A percentile compares a stretch with the other conserved stretches of the same genome.
These are phyloP conservation scores for Metarhizium robertsii DNA, from an alignment of 2,329 filamentous ascomycete species.

Conservation along the genomic window DNA sequence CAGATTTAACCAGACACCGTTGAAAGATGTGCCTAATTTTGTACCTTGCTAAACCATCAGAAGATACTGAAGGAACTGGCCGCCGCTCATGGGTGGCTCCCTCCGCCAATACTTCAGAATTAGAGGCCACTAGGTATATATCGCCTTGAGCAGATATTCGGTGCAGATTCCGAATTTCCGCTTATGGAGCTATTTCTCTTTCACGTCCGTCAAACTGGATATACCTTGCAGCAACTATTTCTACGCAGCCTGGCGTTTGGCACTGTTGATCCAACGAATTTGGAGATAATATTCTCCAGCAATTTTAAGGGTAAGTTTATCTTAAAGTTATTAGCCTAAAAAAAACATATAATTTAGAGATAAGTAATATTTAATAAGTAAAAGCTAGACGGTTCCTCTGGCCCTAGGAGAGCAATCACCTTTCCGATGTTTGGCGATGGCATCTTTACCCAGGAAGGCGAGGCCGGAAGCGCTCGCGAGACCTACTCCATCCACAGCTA, in stretches of 20 bases:
- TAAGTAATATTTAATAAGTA: not conserved
- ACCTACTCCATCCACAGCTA: not conserved
- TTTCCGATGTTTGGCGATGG: not conserved
- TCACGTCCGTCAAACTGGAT: not conserved
- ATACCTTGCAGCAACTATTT: not conserved
- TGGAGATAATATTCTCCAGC: not conserved
- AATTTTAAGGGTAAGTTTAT: not conserved
- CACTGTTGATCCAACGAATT: not conserved
- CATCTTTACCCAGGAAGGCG: not conserved
- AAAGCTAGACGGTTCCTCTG: not conserved
- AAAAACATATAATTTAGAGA: not conserved
- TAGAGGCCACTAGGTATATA: not conserved
- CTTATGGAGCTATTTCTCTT: not conserved
- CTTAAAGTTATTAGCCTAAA: not conserved
- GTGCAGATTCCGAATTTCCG: not conserved
- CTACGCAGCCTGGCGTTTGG: not conserved
- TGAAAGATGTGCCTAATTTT: not conserved
- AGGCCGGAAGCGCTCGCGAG: not conserved
- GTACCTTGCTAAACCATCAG: not conserved
- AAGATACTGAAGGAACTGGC: not conserved
- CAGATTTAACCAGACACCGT: not conserved
- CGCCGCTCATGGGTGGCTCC: not conserved
- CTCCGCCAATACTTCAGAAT: not conserved
- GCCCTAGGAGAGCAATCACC: not conserved
- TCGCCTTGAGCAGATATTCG: not conserved